Conservation (phyloP, 2,329 filamentous ascomycete species). For the Coleophoma crateriformis region DNA sequence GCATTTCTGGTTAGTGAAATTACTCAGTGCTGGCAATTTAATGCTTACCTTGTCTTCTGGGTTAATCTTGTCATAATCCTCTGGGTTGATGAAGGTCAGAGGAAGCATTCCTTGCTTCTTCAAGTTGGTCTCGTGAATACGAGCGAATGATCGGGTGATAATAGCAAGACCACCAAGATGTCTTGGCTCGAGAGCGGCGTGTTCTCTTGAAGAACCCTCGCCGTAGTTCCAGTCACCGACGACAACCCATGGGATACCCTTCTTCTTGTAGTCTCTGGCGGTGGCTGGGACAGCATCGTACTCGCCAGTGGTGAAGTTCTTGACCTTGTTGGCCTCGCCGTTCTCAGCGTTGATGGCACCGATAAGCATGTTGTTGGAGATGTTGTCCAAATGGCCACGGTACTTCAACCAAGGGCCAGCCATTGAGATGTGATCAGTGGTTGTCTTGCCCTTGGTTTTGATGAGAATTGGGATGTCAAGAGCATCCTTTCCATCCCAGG, state of each 20-base stretch:
- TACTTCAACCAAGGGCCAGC: conserved; percentile 97
- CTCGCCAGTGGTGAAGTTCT: conserved; percentile 80
- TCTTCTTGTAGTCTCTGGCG: conserved; percentile 97
- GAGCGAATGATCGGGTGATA: conserved; percentile 91
- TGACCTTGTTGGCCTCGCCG: conserved; percentile 94
- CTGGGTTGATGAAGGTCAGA: conserved; percentile 88
- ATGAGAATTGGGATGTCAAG: conserved; percentile 83
- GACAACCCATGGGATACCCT: conserved; percentile 94
- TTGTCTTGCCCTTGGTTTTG: conserved; percentile 95
- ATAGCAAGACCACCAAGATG: conserved; percentile 96
- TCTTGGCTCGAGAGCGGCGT: conserved; percentile 94
- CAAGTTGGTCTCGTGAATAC: conserved; percentile 99
- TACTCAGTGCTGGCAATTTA: not conserved
- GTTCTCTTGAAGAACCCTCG: conserved; percentile 95
- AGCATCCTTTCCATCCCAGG: conserved; percentile 92
- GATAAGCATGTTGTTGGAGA: conserved; percentile 99
- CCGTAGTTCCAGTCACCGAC: conserved; percentile 99
- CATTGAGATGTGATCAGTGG: conserved; percentile 96
- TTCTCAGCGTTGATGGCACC: conserved; percentile 95
- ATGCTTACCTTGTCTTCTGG: conserved; percentile 70
- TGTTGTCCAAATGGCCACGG: conserved; percentile 98
- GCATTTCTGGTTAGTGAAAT: conserved; percentile 8
- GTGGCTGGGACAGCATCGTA: conserved; percentile 87
- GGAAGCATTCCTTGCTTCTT: conserved; percentile 99
- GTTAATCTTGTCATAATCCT: conserved; percentile 96